These are phyloP conservation scores for Myxozyma vanderwaltii DNA, from an alignment of 805 yeast genomes.

Conservation along the genomic window DNA sequence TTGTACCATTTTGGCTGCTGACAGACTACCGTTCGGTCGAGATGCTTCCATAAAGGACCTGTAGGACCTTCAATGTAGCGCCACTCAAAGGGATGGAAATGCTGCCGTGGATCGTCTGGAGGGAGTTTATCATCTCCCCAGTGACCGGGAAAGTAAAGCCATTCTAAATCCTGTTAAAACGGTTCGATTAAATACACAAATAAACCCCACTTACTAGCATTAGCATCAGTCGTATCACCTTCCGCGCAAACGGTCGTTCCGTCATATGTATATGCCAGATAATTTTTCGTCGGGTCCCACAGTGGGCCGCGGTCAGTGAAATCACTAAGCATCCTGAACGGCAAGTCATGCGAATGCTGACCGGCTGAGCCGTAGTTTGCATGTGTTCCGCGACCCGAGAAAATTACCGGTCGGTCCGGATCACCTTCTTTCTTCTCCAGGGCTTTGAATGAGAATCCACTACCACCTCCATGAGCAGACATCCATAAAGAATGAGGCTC, in stretches of 20 bases:
- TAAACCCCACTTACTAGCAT: constrained; percentile 11
- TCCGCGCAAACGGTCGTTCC: constrained; percentile 47
- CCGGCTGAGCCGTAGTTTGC: constrained; percentile 97
- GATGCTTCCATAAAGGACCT: constrained; percentile 83
- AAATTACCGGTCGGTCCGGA: constrained; percentile 67
- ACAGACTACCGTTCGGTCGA: constrained; percentile 70
- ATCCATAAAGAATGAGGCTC: constrained; percentile 86
- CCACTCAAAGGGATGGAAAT: constrained; percentile 87
- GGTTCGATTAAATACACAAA: constrained; percentile 44
- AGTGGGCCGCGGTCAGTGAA: constrained; percentile 93
- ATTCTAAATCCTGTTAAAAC: constrained; percentile 44
- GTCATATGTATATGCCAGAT: constrained; percentile 76
- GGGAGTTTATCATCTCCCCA: constrained; percentile 87
- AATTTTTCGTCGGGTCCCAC: constrained; percentile 91
- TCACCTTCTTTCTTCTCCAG: constrained; percentile 61
- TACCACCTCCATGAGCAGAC: constrained; percentile 98
- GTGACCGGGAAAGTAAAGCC: constrained; percentile 79
- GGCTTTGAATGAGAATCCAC: constrained; percentile 78
- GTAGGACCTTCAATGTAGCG: constrained; percentile 88
- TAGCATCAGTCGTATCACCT: constrained; percentile 40
- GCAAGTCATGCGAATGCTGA: constrained; percentile 92
- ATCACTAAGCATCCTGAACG: constrained; percentile 86
- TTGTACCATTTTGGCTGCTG: constrained; percentile 94
- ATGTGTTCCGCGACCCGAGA: constrained; percentile 94
- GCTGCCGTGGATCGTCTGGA: constrained; percentile 74